Percentiles rank a stretch among this genome's conserved stretches.
Conservation (phyloP, 176 grass and related monocot species). For the Chrysopogon serrulatus region DNA sequence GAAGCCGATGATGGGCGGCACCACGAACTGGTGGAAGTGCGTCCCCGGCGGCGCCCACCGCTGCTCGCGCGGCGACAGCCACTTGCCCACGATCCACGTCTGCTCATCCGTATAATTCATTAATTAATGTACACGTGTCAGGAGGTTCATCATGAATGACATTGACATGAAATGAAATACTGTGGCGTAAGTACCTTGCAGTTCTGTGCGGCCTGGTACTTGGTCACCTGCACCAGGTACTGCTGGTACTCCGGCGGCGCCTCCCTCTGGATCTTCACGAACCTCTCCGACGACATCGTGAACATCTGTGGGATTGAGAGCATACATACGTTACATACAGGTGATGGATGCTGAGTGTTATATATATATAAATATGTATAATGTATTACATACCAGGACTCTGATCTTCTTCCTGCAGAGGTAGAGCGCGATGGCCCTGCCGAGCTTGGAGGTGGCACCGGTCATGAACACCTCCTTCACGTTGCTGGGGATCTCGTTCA, state of each 20-base stretch:
- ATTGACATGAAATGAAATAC: no score
- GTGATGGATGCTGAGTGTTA: neutral
- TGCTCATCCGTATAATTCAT: no score
- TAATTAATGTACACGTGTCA: no score
- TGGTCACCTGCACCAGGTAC: slow-evolving; percentile 86
- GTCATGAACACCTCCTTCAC: slow-evolving; percentile 78
- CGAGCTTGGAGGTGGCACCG: slow-evolving; percentile 92
- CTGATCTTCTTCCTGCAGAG: slow-evolving; percentile 74
- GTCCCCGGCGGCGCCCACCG: slow-evolving; percentile 75
- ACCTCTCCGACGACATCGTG: slow-evolving; percentile 68
- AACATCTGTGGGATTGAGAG: slow-evolving; percentile 73
- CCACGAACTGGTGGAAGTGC: slow-evolving; percentile 96
- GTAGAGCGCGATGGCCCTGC: slow-evolving; percentile 83
- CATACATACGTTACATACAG: neutral
- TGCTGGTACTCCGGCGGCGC: slow-evolving; percentile 66
- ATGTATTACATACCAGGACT: slow-evolving; percentile 79
- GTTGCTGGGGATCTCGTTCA: slow-evolving; percentile 79
- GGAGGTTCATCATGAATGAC: no score
- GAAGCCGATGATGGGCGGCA: slow-evolving; percentile 80
- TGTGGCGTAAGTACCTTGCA: slow-evolving; percentile 79
- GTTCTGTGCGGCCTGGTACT: slow-evolving; percentile 66
- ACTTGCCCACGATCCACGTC: slow-evolving; percentile 88
- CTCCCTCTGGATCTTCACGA: slow-evolving; percentile 71
- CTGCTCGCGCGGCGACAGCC: slow-evolving; percentile 78
- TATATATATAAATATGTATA: no score